phyloP scores from a whole-genome alignment of 2,329 filamentous ascomycete species.

The Cladosporium sp. region DNA sequence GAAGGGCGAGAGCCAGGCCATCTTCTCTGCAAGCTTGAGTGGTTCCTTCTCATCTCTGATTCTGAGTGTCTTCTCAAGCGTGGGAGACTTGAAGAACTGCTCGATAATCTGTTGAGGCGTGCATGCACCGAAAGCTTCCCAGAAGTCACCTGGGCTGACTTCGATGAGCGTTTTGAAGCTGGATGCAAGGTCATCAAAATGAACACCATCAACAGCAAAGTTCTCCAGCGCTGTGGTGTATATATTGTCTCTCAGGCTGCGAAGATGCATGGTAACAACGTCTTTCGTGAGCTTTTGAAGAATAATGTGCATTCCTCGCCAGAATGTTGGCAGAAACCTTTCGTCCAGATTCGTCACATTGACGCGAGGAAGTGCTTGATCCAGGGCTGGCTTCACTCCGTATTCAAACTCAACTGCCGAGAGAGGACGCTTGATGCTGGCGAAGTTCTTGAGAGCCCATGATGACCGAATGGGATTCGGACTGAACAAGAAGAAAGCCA shows the following conservation, averaged over 20 bases:
- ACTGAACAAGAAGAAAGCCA: constrained; percentile 81
- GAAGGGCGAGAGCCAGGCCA: constrained; percentile 75
- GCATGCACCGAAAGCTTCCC: constrained; percentile 80
- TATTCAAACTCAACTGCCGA: constrained; percentile 77
- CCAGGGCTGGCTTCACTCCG: constrained; percentile 72
- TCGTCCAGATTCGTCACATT: constrained; percentile 51
- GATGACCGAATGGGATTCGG: constrained; percentile 57
- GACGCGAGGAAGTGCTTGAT: constrained; percentile 61
- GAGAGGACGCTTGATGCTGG: constrained; percentile 60
- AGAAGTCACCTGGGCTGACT: constrained; percentile 75
- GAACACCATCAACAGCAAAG: constrained; percentile 49
- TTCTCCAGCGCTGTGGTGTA: constrained; percentile 59
- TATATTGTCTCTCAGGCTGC: constrained; percentile 70
- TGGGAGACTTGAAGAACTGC: constrained; percentile 70
- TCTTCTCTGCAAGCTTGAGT: constrained; percentile 54
- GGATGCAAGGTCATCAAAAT: constrained; percentile 66
- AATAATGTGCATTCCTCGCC: constrained; percentile 72
- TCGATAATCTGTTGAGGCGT: constrained; percentile 79
- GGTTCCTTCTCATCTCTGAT: constrained; percentile 50
- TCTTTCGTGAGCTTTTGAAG: constrained; percentile 68
- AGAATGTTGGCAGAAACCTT: constrained; percentile 65
- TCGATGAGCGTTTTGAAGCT: constrained; percentile 67
- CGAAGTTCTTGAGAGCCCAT: constrained; percentile 68
- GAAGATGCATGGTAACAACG: constrained; percentile 72
- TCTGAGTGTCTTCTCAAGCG: constrained; percentile 58